A percentile compares a stretch with the other conserved stretches of the same genome.
These are phyloP conservation scores for Primulina huaijiensis DNA, from an alignment of 257 asterid genomes.

Conservation along the genomic window DNA sequence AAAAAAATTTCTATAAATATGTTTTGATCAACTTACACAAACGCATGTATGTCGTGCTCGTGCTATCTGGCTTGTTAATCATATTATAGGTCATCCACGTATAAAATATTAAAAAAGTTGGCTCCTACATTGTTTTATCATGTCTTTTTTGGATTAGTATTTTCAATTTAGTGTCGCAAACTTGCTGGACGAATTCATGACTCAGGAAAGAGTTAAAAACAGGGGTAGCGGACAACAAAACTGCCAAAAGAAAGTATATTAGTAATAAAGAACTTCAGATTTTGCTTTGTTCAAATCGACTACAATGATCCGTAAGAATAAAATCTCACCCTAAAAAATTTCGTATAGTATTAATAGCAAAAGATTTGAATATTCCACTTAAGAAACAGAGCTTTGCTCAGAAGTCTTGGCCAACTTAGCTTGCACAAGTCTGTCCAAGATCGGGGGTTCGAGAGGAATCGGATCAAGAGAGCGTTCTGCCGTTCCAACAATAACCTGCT, in stretches of 20 bases:
- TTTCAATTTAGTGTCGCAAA: background rate
- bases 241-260: background rate
- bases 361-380: background rate
- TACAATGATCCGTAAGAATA: background rate
- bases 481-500: slow-evolving; percentile 77
- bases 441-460: slow-evolving; percentile 69
- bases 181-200: background rate
- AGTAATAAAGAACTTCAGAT: background rate
- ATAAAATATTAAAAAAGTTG: background rate
- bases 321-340: background rate
- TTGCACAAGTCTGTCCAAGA: slow-evolving; percentile 82
- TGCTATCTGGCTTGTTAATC: background rate
- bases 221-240: background rate
- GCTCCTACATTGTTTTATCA: background rate
- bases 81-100: background rate
- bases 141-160: background rate
- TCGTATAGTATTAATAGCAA: background rate
- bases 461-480: slow-evolving; percentile 94
- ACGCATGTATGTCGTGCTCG: background rate
- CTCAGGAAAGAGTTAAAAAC: background rate
- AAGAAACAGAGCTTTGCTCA: slow-evolving; percentile 32
- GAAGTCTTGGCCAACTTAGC: slow-evolving; percentile 66
- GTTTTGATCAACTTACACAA: background rate
- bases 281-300: background rate
- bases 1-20: no score